These are phyloP conservation scores for Piloderma croceum DNA, from an alignment of 768 basidiomycete genomes.

Conservation along the genomic window DNA sequence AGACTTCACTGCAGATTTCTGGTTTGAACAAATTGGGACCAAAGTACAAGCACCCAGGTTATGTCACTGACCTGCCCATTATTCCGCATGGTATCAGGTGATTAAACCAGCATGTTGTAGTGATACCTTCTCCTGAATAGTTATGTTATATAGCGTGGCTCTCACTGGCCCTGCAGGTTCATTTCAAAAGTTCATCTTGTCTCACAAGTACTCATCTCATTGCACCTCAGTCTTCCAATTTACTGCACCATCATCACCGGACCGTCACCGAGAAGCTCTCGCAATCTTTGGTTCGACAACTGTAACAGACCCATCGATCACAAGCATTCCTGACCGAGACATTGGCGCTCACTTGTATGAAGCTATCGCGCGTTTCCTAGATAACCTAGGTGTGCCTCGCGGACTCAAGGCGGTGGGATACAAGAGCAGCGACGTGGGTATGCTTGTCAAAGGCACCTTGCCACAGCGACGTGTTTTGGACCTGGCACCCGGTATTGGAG, in stretches of 20 bases:
- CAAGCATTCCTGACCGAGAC: slow-evolving; percentile 70
- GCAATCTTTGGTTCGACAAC: slow-evolving; percentile 73
- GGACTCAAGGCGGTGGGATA: slow-evolving; percentile 83
- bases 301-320: slow-evolving; percentile 62
- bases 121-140: neutral
- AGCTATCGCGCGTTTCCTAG: slow-evolving; percentile 83
- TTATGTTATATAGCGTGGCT: slow-evolving; percentile 58
- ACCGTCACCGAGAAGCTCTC: slow-evolving; percentile 84
- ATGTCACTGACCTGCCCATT: slow-evolving; percentile 78
- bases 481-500: slow-evolving; percentile 85
- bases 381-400: slow-evolving; percentile 77
- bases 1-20: slow-evolving; percentile 57
- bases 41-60: slow-evolving; percentile 88
- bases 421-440: slow-evolving; percentile 54
- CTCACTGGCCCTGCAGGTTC: slow-evolving; percentile 80
- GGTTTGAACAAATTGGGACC: slow-evolving; percentile 93
- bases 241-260: slow-evolving; percentile 89
- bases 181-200: slow-evolving; percentile 16
- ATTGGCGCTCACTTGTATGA: slow-evolving; percentile 78
- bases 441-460: slow-evolving; percentile 84
- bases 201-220: slow-evolving; percentile 7
- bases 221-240: slow-evolving; percentile 74
- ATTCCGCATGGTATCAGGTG: slow-evolving; percentile 90
- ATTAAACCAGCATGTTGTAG: too few species aligned
- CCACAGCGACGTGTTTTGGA: slow-evolving; percentile 91